phyloP scores from a whole-genome alignment of 1,139 yeast genomes.

The Pichia sp. region DNA sequence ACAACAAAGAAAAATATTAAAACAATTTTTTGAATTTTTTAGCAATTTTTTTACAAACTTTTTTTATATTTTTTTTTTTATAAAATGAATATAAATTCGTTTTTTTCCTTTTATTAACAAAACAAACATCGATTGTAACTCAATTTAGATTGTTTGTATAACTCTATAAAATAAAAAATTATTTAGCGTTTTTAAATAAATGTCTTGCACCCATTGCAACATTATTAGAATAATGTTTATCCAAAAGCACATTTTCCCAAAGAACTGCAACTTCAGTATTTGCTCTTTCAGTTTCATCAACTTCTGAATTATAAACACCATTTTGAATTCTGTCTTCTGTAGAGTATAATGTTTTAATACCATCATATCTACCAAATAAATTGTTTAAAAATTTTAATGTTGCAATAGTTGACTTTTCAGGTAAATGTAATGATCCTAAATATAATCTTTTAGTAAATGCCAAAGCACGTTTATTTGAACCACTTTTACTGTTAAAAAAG shows the following conservation, averaged over 20 bases:
- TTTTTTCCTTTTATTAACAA: too few species aligned
- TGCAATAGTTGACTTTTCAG: conserved; percentile 84
- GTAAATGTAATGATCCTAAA: conserved; percentile 61
- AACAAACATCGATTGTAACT: too few species aligned
- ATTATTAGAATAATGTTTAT: conserved; percentile 75
- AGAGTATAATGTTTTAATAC: conserved; percentile 67
- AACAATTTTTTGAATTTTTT: too few species aligned
- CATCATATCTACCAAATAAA: conserved; percentile 61
- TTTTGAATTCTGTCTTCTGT: conserved; percentile 84
- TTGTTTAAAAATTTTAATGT: conserved; percentile 71
- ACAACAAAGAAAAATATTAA: too few species aligned
- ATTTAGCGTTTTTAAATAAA: conserved; percentile 30
- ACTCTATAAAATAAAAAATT: too few species aligned
- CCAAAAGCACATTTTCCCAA: conserved; percentile 79
- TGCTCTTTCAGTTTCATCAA: conserved; percentile 63
- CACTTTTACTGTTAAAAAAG: conserved; percentile 72
- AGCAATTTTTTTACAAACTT: too few species aligned
- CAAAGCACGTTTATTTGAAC: conserved; percentile 64
- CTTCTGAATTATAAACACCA: conserved; percentile 65
- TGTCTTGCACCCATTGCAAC: conserved; percentile 54
- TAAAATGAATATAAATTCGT: too few species aligned
- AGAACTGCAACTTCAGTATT: conserved; percentile 84
- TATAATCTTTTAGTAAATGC: conserved; percentile 82
- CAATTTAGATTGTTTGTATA: too few species aligned
- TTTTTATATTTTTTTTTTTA: too few species aligned